Evolutionary conservation across 805 yeast genomes (phyloP).

Genomic region (Candida wancherniae): DNA sequence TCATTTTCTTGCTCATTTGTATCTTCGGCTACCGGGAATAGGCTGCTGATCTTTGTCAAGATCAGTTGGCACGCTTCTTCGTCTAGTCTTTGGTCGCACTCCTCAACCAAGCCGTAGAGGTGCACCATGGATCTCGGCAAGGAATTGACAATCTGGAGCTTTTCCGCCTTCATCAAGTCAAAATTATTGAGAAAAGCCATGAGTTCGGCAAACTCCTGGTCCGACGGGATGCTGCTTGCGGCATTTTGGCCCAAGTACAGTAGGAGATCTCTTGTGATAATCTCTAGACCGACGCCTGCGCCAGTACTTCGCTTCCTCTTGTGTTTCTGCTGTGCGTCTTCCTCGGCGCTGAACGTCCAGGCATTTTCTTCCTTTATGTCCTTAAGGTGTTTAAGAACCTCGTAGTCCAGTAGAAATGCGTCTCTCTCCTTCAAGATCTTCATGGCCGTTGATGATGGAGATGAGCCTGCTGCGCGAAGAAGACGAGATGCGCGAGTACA

Average conservation of each 20-base stretch:
- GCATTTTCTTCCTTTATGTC: slow-evolving; percentile 43
- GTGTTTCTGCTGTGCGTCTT: slow-evolving; percentile 22
- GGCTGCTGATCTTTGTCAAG: slow-evolving; percentile 48
- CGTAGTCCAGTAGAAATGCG: slow-evolving; percentile 58
- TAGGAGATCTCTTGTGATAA: slow-evolving; percentile 44
- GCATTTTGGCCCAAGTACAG: slow-evolving; percentile 34
- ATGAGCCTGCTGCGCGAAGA: slow-evolving; percentile 2
- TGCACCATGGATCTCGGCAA: slow-evolving; percentile 78
- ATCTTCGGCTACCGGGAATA: slow-evolving; percentile 44
- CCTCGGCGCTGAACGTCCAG: slow-evolving; percentile 40
- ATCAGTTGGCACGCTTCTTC: slow-evolving; percentile 61
- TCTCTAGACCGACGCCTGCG: slow-evolving; percentile 46
- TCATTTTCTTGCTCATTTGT: slow-evolving; percentile 23
- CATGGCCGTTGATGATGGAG: slow-evolving; percentile 15
- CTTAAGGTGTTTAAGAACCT: slow-evolving; percentile 53
- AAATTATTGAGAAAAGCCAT: slow-evolving; percentile 45
- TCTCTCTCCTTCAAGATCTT: slow-evolving; percentile 51
- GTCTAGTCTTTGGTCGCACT: slow-evolving; percentile 82
- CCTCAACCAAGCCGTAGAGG: slow-evolving; percentile 78
- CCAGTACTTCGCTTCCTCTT: slow-evolving; percentile 29
- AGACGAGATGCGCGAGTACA: slow-evolving; percentile 1
- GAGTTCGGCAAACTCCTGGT: slow-evolving; percentile 29
- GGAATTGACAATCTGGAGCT: slow-evolving; percentile 74
- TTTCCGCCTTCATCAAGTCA: slow-evolving; percentile 74
- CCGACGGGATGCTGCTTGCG: slow-evolving; percentile 18